These are phyloP conservation scores for Sugiyamaella pinicola DNA, from an alignment of 1,139 yeast genomes.

Conservation along the genomic window DNA sequence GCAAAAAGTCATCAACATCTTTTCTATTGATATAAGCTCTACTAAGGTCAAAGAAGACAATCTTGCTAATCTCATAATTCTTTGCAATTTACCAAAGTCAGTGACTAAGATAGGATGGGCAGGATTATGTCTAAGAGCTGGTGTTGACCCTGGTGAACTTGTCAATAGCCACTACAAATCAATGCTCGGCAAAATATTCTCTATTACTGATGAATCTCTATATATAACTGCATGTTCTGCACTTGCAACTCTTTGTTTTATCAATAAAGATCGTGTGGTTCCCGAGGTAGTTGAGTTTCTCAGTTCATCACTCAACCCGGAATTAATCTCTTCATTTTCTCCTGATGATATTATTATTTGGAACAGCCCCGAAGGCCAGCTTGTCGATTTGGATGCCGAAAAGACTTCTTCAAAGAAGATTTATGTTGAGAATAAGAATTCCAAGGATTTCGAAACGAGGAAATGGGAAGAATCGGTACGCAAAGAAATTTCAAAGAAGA, in stretches of 20 bases:
- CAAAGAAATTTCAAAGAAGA: slow-evolving; percentile 66
- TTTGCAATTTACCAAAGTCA: slow-evolving; percentile 55
- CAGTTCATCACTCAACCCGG: slow-evolving; percentile 6
- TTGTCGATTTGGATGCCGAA: slow-evolving; percentile 53
- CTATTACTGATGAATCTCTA: slow-evolving; percentile 34
- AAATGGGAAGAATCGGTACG: slow-evolving; percentile 90
- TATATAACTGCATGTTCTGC: slow-evolving; percentile 47
- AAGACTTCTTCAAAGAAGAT: slow-evolving; percentile 22
- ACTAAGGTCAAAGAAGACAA: slow-evolving; percentile 35
- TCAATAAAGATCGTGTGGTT: slow-evolving; percentile 62
- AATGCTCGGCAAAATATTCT: slow-evolving; percentile 44
- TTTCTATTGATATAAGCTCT: slow-evolving; percentile 38
- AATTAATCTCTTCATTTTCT: slow-evolving; percentile 34
- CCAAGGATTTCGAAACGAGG: slow-evolving; percentile 79
- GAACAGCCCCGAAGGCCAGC: slow-evolving; percentile 65
- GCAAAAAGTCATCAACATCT: slow-evolving; percentile 18
- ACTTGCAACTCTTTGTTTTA: slow-evolving; percentile 52
- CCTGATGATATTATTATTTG: slow-evolving; percentile 60
- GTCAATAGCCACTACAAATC: slow-evolving; percentile 47
- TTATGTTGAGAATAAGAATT: slow-evolving; percentile 53
- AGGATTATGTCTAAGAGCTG: slow-evolving; percentile 63
- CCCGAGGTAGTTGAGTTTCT: slow-evolving; percentile 49
- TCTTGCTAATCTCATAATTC: slow-evolving; percentile 52
- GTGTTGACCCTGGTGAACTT: slow-evolving; percentile 65
- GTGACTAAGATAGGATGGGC: slow-evolving; percentile 72